Evolutionary conservation across 2,329 filamentous ascomycete genomes (phyloP), one percentile per base, ranked within the genome.

Genomic region (Drechslera avenae): DNA sequence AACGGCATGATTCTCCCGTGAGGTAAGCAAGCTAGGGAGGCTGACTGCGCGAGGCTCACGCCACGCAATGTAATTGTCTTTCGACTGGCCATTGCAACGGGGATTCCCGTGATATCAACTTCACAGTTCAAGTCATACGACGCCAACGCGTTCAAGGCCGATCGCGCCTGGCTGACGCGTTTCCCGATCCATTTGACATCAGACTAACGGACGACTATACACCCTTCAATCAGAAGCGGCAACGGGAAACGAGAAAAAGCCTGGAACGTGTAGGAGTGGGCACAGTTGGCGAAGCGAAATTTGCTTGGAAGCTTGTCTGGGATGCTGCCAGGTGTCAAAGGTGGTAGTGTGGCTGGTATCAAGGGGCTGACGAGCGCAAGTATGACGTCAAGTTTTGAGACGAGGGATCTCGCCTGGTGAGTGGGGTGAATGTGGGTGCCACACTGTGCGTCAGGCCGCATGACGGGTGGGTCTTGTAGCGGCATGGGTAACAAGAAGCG

Each of bases 371-470:
- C 52, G 44, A 39, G 36, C 47, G 52, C 67, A 63, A 53, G 68
- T 67, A 65, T 71, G 46, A 45, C 47, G 59, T 59, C 69, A 69
- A 59, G 68, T 71, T 71, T 69, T 65, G 49, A 54, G 50, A 52
- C 52, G 59, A 48, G 42, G 52, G 45, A 48, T 46, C 49, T 48
- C 49, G 49, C 51, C 40, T 52, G 35, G 56, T 63, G 21, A 57
- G 64, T 54, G 65, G 66, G 61, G 60, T 44, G 41, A 50, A 45
- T 52, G 52, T 56, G 41, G 58, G 66, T 66, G 62, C 62, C 64
- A 70, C 64, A 55, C 34, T 56, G 72, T 73, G 68, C 71, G 68
- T 73, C 71, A 73, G 64, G 47, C 49, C 68, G 70, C 71, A 72
- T 67, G 48, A 56, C 39, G 50, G 60, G 65, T 72, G 70, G 68